A percentile compares a stretch with the other conserved stretches of the same genome.
phyloP scores from a whole-genome alignment of 2,329 filamentous ascomycete species.

The Macrophomina tecta region DNA sequence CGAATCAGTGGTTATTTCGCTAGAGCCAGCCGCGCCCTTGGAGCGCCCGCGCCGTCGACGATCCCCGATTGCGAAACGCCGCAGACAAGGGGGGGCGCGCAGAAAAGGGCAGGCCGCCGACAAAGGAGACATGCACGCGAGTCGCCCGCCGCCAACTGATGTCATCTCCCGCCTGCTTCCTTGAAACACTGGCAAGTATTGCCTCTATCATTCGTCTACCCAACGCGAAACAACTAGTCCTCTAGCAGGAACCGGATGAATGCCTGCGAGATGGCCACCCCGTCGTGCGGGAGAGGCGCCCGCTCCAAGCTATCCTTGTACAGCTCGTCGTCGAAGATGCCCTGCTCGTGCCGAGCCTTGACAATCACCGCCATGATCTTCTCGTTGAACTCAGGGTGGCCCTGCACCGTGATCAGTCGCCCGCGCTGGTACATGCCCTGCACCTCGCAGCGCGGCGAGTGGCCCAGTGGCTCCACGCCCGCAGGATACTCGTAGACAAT shows the following conservation, averaged over 20 bases:
- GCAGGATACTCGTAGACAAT: constrained; percentile 69
- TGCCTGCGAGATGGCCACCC: constrained; percentile 72
- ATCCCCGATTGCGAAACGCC: constrained; percentile 18
- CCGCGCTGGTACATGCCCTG: constrained; percentile 78
- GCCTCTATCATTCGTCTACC: constrained; percentile 13
- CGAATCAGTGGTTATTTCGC: not conserved
- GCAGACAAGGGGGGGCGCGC: constrained; percentile 18
- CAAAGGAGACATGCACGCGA: constrained; percentile 8
- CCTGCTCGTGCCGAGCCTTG: constrained; percentile 65
- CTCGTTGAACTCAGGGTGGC: constrained; percentile 81
- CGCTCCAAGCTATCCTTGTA: constrained; percentile 72
- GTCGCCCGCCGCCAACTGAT: constrained; percentile 6
- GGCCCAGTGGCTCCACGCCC: constrained; percentile 67
- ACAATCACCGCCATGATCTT: constrained; percentile 75
- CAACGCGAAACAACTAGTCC: constrained; percentile 35
- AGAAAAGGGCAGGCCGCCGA: constrained; percentile 9
- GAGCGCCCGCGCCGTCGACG: not conserved
- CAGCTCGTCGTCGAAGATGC: constrained; percentile 72
- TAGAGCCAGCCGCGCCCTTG: not conserved
- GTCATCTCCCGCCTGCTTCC: constrained; percentile 13
- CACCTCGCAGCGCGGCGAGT: constrained; percentile 70
- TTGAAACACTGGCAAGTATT: constrained; percentile 21
- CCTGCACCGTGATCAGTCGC: constrained; percentile 77
- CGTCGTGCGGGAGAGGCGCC: constrained; percentile 74
- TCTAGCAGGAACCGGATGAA: constrained; percentile 81